Evolutionary conservation across 805 yeast genomes (phyloP).

Genomic region (Saccharomycopsis guyanensis): DNA sequence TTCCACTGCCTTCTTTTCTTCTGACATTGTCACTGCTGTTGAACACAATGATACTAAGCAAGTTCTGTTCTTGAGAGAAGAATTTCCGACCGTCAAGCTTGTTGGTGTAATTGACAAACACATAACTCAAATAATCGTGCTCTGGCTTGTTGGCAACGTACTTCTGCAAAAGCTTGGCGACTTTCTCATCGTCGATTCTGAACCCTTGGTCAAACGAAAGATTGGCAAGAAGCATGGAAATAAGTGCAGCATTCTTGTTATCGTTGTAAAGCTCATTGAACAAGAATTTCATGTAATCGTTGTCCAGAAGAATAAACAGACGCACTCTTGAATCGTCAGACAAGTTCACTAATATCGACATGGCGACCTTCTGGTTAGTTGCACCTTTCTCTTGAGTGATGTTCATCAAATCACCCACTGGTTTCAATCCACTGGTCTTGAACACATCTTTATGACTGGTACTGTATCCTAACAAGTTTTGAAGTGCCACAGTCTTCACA

Average conservation of each 20-base stretch:
- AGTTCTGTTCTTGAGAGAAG: slow-evolving; percentile 66
- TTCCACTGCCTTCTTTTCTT: slow-evolving; percentile 88
- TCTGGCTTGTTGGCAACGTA: slow-evolving; percentile 73
- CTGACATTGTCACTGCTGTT: slow-evolving; percentile 68
- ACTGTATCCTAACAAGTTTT: slow-evolving; percentile 19
- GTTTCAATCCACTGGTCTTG: slow-evolving; percentile 17
- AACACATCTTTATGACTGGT: slow-evolving; percentile 18
- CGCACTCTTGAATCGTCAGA: slow-evolving; percentile 67
- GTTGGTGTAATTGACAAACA: slow-evolving; percentile 86
- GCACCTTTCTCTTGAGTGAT: slow-evolving; percentile 17
- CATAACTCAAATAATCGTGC: slow-evolving; percentile 77
- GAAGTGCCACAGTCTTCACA: slow-evolving; percentile 20
- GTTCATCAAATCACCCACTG: slow-evolving; percentile 16
- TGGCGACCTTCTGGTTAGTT: slow-evolving; percentile 31
- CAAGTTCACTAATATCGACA: slow-evolving; percentile 75
- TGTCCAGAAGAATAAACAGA: slow-evolving; percentile 57
- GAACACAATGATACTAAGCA: slow-evolving; percentile 72
- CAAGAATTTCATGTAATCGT: slow-evolving; percentile 42
- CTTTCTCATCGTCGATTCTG: slow-evolving; percentile 37
- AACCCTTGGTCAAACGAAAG: slow-evolving; percentile 52
- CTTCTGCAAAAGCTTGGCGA: slow-evolving; percentile 82
- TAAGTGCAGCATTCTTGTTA: slow-evolving; percentile 69
- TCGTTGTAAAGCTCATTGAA: slow-evolving; percentile 43
- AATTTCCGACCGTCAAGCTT: slow-evolving; percentile 67
- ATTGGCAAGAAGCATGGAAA: slow-evolving; percentile 78